Evolutionary conservation across 83 land plant species (phyloP), one percentile per base, ranked within the genome.

Genomic region (Larix sibirica): DNA sequence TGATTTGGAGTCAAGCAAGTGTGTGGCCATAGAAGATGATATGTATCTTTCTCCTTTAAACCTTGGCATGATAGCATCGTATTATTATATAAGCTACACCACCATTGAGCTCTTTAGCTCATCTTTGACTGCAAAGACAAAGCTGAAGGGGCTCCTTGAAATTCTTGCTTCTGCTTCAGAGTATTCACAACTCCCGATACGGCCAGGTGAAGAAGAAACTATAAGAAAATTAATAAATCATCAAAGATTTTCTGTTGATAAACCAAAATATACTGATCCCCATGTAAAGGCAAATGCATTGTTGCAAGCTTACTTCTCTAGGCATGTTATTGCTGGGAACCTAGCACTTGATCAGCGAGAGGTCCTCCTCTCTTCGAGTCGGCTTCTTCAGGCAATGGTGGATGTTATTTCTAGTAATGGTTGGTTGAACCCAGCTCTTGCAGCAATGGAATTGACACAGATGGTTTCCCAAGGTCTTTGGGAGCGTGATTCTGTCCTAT

Each of bases 51-150:
- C 93, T 79, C 88, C 99, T 63, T 79, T 87, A 62, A 96, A 96
- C 79, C 92, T 93, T 61, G 99, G 99, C 24, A 90, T 94, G 93
- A 96, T 96, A 68, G 95, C 95, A 14, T 93, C 97, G 3, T 96
- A 93, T 80, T 94, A 96, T 74, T 96, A 96, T 81, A 96, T 96
- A 62, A 92, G 93, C 84, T 96, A 96, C 81, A 91, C 99, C 18
- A 96, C 99, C 18, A 94, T 96, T 18, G 98, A 96, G 85, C 92
- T 94, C 21, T 96, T 96, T 78, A 96, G 96, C 78, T 89, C 94
- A 47, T 94, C 95, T 44, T 78, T 96, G 85, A 90, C 95, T 61
- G 76, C 94, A 59, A 96, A 94, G 86, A 94, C 99, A 23, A 94
- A 90, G 90, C 83, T 94, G 93, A 96, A 96, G 89, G 97, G 97